A percentile compares a stretch with the other conserved stretches of the same genome.
Conservation (phyloP, 768 basidiomycete species). For the Agaricus sinodeliciosus region DNA sequence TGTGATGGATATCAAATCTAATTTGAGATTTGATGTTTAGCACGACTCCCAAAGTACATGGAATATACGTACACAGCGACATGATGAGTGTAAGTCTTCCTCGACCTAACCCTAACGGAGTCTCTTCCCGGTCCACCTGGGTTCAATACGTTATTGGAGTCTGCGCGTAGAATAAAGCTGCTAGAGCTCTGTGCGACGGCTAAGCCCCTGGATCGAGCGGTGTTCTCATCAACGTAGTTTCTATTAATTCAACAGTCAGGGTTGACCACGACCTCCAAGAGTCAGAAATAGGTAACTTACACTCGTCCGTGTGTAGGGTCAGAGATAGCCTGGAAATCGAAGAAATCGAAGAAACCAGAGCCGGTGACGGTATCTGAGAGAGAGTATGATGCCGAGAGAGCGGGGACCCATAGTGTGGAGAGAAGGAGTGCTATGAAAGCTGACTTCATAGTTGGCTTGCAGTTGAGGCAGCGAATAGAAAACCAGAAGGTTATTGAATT, state of each 20-base stretch:
- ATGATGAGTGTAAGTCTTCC: slow-evolving; percentile 44
- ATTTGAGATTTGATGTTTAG: background rate
- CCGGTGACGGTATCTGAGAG: slow-evolving; percentile 36
- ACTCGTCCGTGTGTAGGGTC: slow-evolving; percentile 63
- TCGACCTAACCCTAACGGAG: slow-evolving; percentile 47
- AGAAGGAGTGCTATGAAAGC: background rate
- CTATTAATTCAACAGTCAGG: slow-evolving; percentile 15
- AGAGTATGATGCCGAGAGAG: slow-evolving; percentile 23
- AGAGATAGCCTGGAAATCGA: slow-evolving; percentile 39
- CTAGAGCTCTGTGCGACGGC: slow-evolving; percentile 41
- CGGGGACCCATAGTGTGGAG: background rate
- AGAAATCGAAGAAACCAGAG: slow-evolving; percentile 39
- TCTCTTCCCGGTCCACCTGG: slow-evolving; percentile 44
- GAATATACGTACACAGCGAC: slow-evolving; percentile 40
- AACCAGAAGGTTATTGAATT: no score
- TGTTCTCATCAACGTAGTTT: slow-evolving; percentile 33
- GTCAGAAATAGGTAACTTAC: slow-evolving; percentile 25
- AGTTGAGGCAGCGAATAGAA: background rate
- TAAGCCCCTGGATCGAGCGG: slow-evolving; percentile 41
- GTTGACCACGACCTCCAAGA: background rate
- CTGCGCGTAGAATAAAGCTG: slow-evolving; percentile 45
- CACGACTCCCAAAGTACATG: background rate
- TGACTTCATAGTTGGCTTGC: background rate
- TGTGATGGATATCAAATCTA: slow-evolving; percentile 31
- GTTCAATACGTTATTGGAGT: slow-evolving; percentile 37